Evolutionary conservation across 768 basidiomycete genomes (phyloP).

Genomic region (Crassisporium funariophilum): DNA sequence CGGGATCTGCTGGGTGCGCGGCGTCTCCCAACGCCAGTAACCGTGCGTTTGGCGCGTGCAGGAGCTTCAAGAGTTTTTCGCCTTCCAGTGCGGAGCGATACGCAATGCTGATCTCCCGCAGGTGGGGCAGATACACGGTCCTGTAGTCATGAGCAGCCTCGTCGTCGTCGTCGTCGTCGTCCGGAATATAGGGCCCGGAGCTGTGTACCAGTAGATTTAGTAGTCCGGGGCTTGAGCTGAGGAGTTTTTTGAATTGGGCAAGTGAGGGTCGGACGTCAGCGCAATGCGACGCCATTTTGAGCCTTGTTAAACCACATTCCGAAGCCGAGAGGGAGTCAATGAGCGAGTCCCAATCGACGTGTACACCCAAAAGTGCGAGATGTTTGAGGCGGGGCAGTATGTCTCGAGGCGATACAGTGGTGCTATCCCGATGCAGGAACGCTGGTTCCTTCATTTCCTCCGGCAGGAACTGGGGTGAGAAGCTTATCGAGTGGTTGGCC

Average conservation of each 20-base stretch:
- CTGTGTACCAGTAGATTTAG: constrained; percentile 46
- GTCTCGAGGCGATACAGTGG: constrained; percentile 15
- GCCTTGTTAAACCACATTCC: constrained; percentile 22
- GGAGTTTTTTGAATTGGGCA: constrained; percentile 43
- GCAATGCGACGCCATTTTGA: constrained; percentile 57
- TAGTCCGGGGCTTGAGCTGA: constrained; percentile 43
- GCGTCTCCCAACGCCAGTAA: constrained; percentile 47
- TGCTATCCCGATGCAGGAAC: constrained; percentile 32
- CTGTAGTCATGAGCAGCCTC: constrained; percentile 20
- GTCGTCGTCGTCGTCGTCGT: constrained; percentile 25
- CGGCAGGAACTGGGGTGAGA: constrained; percentile 46
- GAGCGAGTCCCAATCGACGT: constrained; percentile 53
- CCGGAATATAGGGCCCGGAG: constrained; percentile 43
- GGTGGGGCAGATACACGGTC: constrained; percentile 38
- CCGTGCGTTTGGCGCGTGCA: constrained; percentile 42
- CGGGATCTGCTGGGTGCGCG: constrained; percentile 41
- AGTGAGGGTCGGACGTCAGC: constrained; percentile 53
- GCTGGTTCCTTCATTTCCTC: constrained; percentile 34
- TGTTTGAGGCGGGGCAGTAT: constrained; percentile 49
- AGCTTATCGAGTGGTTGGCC: constrained; percentile 58
- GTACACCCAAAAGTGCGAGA: constrained; percentile 57
- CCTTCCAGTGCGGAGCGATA: constrained; percentile 45
- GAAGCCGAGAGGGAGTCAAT: constrained; percentile 30
- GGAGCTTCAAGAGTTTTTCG: constrained; percentile 37
- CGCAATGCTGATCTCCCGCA: constrained; percentile 43